Conservation (phyloP, 768 basidiomycete species). For the Termitomyces sp. region DNA sequence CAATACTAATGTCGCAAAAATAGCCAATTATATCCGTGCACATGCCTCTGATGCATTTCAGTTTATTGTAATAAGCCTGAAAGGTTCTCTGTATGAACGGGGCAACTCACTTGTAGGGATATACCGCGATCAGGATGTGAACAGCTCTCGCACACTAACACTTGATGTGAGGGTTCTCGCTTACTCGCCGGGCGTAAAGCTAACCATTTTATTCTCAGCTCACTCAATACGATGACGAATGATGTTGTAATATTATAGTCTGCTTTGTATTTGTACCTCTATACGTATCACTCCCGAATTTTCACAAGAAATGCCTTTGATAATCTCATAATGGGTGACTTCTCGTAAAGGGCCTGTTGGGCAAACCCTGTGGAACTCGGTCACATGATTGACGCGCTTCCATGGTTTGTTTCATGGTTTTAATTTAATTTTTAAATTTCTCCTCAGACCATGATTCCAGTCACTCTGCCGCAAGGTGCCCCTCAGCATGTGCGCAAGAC, state of each 20-base stretch:
- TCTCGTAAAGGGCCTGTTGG: too few species aligned
- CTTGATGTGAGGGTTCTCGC: constrained; percentile 62
- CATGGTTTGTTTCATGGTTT: too few species aligned
- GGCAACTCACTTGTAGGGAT: constrained; percentile 91
- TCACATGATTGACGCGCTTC: too few species aligned
- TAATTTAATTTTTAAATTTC: too few species aligned
- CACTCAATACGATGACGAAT: constrained; percentile 2
- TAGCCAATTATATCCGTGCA: constrained; percentile 86
- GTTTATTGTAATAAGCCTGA: constrained; percentile 96
- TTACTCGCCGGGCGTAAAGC: background rate
- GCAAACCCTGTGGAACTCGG: too few species aligned
- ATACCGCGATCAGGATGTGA: constrained; percentile 90
- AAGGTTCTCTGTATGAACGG: constrained; percentile 87
- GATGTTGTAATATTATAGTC: background rate
- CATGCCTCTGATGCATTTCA: constrained; percentile 87
- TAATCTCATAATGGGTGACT: too few species aligned
- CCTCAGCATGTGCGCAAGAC: constrained; percentile 47
- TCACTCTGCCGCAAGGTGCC: constrained; percentile 49
- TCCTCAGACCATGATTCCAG: constrained; percentile 66
- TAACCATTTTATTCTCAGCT: background rate
- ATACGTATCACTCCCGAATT: too few species aligned
- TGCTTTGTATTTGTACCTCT: background rate
- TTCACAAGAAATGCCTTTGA: too few species aligned
- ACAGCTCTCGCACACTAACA: constrained; percentile 87
- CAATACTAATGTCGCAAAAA: constrained; percentile 96